Conservation (phyloP, 345 rosid genomes). For the Lumnitzera racemosa region DNA sequence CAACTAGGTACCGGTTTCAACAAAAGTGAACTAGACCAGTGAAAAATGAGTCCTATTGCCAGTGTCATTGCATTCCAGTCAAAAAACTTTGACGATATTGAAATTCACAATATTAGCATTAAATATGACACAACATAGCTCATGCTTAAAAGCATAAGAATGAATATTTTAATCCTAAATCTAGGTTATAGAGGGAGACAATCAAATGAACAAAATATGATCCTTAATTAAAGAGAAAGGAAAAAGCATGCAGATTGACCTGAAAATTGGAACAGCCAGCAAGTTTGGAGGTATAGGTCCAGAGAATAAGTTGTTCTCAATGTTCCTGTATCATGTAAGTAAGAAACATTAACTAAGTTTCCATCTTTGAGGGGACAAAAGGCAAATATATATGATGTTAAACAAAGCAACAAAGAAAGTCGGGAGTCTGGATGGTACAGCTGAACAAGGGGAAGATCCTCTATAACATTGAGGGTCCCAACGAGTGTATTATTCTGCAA, state of each 20-base stretch:
- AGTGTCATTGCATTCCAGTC: too few species aligned
- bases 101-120: too few species aligned
- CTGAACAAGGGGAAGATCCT: constrained; percentile 64
- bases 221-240: not conserved
- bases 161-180: constrained; percentile 1
- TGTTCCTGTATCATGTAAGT: constrained; percentile 40
- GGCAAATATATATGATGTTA: not conserved
- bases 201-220: not conserved
- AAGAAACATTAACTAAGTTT: not conserved
- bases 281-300: constrained; percentile 80
- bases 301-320: constrained; percentile 76
- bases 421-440: constrained; percentile 33
- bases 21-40: too few species aligned
- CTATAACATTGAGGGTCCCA: constrained; percentile 66
- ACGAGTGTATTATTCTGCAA: constrained; percentile 74
- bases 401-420: constrained; percentile 2
- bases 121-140: too few species aligned
- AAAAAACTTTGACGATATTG: too few species aligned
- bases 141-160: too few species aligned
- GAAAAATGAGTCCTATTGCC: too few species aligned
- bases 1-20: too few species aligned
- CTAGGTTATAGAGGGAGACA: not conserved
- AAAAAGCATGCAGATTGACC: constrained; percentile 26
- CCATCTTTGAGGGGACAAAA: too few species aligned
- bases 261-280: constrained; percentile 59